Evolutionary conservation across 305 asterid genomes (phyloP).

Genomic region (Fraxinus velutina): DNA sequence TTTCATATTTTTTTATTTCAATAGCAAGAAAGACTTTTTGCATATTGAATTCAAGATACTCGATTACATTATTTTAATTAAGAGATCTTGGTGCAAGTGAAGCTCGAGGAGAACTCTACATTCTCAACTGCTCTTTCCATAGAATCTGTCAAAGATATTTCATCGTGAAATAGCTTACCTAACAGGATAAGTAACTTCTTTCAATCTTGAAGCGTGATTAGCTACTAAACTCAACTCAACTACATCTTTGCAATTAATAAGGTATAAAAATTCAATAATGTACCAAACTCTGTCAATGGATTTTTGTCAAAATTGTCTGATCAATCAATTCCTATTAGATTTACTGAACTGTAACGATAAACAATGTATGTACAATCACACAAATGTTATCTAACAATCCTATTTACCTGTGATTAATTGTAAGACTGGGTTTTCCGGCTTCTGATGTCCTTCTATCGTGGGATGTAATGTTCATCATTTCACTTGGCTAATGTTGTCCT

Average conservation of each 20-base stretch:
- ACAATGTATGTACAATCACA: not conserved
- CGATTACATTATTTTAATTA: not conserved
- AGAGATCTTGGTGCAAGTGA: not conserved
- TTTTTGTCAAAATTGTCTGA: not conserved
- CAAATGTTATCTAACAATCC: not conserved
- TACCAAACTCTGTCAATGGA: not conserved
- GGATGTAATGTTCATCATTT: slow-evolving; percentile 21
- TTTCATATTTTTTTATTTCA: not conserved
- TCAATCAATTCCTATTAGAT: not conserved
- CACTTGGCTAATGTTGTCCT: slow-evolving; percentile 12
- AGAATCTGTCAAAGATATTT: not conserved
- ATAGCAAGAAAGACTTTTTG: not conserved
- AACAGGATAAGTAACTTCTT: not conserved
- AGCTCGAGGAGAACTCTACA: not conserved
- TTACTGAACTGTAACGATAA: not conserved
- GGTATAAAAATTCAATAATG: not conserved
- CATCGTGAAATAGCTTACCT: not conserved
- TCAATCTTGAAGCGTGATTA: not conserved
- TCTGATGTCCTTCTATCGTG: not conserved
- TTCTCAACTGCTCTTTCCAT: not conserved
- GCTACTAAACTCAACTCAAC: not conserved
- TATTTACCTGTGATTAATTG: not conserved
- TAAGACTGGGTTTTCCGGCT: not conserved
- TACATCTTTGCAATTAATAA: not conserved
- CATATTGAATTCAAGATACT: not conserved